These are phyloP conservation scores for Apiotrichum veenhuisii DNA, from an alignment of 1,284 basidiomycete genomes.

Conservation along the genomic window DNA sequence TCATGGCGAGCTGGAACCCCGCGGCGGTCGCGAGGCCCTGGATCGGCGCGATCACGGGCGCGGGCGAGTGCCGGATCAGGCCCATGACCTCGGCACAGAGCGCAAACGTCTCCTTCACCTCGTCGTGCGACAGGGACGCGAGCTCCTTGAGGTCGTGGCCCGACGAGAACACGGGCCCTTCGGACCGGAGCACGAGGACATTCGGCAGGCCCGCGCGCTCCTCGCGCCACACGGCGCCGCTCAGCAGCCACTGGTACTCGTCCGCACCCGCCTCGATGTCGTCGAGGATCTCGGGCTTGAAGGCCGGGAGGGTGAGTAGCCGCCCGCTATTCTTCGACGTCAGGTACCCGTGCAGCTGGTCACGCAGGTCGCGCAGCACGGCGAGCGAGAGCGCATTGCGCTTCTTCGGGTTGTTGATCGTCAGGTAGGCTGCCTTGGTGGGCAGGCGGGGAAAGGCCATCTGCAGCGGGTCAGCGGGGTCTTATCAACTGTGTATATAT, in stretches of 20 bases:
- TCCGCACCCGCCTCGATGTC: conserved; percentile 8
- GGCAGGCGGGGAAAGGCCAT: conserved; percentile 14
- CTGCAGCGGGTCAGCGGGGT: background rate
- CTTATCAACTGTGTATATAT: background rate
- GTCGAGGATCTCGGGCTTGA: conserved; percentile 13
- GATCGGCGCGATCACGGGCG: conserved; percentile 15
- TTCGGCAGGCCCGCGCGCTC: conserved; percentile 12
- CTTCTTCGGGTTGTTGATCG: conserved; percentile 21
- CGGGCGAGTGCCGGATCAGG: conserved; percentile 15
- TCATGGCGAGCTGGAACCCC: conserved; percentile 20
- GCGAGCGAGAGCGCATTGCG: conserved; percentile 21
- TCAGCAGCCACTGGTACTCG: conserved; percentile 16
- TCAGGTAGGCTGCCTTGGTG: conserved; percentile 15
- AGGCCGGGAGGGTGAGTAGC: conserved; percentile 9
- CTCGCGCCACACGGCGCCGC: conserved; percentile 8
- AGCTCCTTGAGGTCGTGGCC: conserved; percentile 22
- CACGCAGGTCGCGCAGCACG: conserved; percentile 14
- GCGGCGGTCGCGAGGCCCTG: conserved; percentile 20
- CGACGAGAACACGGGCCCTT: conserved; percentile 18
- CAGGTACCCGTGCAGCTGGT: conserved; percentile 9
- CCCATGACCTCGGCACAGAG: conserved; percentile 23
- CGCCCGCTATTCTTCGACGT: conserved; percentile 2
- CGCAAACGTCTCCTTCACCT: conserved; percentile 21
- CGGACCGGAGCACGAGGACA: conserved; percentile 16
- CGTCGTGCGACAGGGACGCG: conserved; percentile 12